Base-by-base conservation (phyloP, 2,329 filamentous ascomycete genomes). In the Stenocarpella maydis region DNA sequence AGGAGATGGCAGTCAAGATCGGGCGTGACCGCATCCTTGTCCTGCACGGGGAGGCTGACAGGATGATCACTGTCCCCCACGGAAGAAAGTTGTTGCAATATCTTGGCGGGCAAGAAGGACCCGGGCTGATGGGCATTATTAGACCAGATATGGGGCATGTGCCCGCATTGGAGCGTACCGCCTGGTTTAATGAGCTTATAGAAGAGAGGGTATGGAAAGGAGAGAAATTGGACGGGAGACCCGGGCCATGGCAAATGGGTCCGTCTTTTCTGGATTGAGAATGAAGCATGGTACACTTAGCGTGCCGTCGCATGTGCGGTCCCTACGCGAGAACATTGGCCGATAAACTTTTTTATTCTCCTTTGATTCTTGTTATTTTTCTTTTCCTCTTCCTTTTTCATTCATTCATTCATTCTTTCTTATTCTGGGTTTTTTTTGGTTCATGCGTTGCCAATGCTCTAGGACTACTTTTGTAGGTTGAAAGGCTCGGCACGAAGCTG, bases 71-170 rank as follows among this genome's bases (percentile, higher is more conserved):
- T 5, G 84, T 90, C 58, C 85, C 85, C 7, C 92, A 96, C 76
- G 93, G 88, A 0, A 81, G 88, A 75, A 87, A 91, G 78, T 79
- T 97, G 72, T 88, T 92, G 69, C 83, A 88, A 63, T 86, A 87
- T 53, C 75, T 97, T 31, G 89, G 83, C 3, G 69, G 69, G 17
- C 15, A 45, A 1, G 69, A 66, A 12, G 69, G 67, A 12, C 60
- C 60, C 37, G 69, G 67, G 24, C 15, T 69, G 54, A 85, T 83
- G 70, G 87, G 86, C 41, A 77, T 87, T 50, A 86, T 93, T 31
- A 83, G 90, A n/a, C 88, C 93, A 72, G 91, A 87, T 0, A 86
- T 90, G 78, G 93, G 93, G 0, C 94, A 97, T 79, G 92, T 91
- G 43, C 84, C 94, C 31, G 85, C 92, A 7, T 86, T 92, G 75